These are phyloP conservation scores for Botrytis hyacinthi DNA, from an alignment of 2,329 filamentous ascomycete species.

Conservation along the genomic window DNA sequence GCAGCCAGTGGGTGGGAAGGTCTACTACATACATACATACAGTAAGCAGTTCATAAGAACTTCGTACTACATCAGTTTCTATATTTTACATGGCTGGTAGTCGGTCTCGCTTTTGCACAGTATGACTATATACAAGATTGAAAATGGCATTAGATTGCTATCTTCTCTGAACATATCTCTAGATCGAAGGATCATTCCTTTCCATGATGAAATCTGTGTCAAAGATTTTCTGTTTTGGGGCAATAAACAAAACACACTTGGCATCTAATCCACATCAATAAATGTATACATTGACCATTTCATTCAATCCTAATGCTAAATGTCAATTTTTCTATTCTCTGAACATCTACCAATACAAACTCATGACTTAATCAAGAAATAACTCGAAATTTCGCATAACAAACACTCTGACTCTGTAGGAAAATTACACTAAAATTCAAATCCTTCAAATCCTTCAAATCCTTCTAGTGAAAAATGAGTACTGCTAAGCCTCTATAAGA, in stretches of 20 bases:
- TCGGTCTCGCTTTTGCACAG: background rate
- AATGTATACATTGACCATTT: accelerated
- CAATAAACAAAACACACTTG: background rate
- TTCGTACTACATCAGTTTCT: background rate
- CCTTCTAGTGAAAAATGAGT: background rate
- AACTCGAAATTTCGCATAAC: background rate
- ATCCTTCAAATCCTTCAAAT: background rate
- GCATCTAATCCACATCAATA: background rate
- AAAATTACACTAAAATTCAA: background rate
- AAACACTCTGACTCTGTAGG: background rate
- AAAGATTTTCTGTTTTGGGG: background rate
- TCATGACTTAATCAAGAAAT: background rate
- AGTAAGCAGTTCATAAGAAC: background rate
- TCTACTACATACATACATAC: background rate
- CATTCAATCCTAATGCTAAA: background rate
- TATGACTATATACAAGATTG: background rate
- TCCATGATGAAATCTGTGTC: background rate
- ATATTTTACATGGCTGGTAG: background rate
- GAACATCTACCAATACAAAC: background rate
- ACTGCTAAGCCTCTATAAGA: background rate
- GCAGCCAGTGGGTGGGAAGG: background rate
- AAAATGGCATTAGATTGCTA: background rate
- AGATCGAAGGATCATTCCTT: background rate
- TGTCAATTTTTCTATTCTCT: background rate
- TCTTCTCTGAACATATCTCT: background rate